Evolutionary conservation across 345 rosid genomes (phyloP), one percentile per base, ranked within the genome.

Genomic region (Syzygium jambos): DNA sequence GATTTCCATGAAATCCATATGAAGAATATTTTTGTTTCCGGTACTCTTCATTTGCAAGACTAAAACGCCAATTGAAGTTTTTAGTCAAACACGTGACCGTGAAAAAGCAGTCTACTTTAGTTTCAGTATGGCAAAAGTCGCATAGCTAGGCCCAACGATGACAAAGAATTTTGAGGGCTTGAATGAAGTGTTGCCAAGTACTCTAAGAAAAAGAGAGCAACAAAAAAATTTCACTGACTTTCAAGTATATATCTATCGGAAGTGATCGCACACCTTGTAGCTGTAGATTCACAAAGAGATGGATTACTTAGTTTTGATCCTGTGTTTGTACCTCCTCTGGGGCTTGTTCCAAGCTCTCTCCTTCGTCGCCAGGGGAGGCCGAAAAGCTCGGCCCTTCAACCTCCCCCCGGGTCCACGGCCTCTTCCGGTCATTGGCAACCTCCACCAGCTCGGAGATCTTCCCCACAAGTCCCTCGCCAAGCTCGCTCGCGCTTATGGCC

Each of bases 401-500:
- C 55, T 51, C 12, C 85, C 85, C 51, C 85, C 55, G 0, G 85
- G 54, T 23, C 85, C 52, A 46, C 85, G 11, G 29, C 85, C 52
- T 2, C 85, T 83, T 41, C 85, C 85, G 0, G 51, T 83, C 38
- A 13, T 83, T 10, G 29, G 85, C 55, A 65, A 87, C 84, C 55
- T 85, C 89, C 34, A 52, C 80, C 84, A 46, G 57, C 78, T 85
- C 85, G 88, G 86, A 55, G 7, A 19, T n/a, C 85, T 63, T 86
- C 90, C 83, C 93, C 41, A 93, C 88, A 85, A 54, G 86, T 85
- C 90, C 43, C 53, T 93, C 9, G 51, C 88, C 38, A 49, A 88
- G 56, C 92, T 94, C 78, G 93, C 94, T 88, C 84, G 52, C 11
- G 52, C 52, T 49, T 88, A 93, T 11, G 92, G 93, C 51, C 90